Evolutionary conservation across 805 yeast genomes (phyloP).

Genomic region (Candida hungchunana): DNA sequence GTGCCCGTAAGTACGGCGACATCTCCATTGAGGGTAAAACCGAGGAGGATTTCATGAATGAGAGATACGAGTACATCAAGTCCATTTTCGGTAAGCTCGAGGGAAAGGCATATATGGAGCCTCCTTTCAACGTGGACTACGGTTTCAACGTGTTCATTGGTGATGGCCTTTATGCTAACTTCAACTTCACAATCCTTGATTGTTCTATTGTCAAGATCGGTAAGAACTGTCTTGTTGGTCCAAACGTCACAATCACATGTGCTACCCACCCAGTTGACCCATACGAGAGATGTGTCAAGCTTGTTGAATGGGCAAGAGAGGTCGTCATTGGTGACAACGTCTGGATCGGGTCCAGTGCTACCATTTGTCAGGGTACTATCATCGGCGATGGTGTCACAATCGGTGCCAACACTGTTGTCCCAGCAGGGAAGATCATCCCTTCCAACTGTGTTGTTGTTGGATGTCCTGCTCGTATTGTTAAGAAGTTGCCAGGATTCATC

Average conservation of each 20-base stretch:
- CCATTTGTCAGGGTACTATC: slow-evolving; percentile 60
- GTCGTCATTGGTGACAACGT: slow-evolving; percentile 59
- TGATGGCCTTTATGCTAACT: slow-evolving; percentile 55
- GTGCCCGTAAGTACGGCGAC: slow-evolving; percentile 26
- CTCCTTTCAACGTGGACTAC: slow-evolving; percentile 62
- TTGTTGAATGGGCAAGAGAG: slow-evolving; percentile 50
- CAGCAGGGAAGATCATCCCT: slow-evolving; percentile 44
- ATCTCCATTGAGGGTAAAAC: slow-evolving; percentile 25
- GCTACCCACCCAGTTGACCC: slow-evolving; percentile 65
- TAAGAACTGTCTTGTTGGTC: slow-evolving; percentile 55
- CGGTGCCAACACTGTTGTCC: slow-evolving; percentile 68
- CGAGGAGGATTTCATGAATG: slow-evolving; percentile 30
- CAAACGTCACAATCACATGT: slow-evolving; percentile 53
- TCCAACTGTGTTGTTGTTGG: slow-evolving; percentile 57
- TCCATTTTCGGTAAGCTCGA: slow-evolving; percentile 44
- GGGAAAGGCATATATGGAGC: slow-evolving; percentile 40
- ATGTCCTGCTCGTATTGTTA: slow-evolving; percentile 50
- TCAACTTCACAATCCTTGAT: slow-evolving; percentile 51
- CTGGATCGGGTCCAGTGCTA: slow-evolving; percentile 60
- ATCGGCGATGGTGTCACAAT: slow-evolving; percentile 59
- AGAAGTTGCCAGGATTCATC: slow-evolving; percentile 22
- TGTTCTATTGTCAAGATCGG: slow-evolving; percentile 60
- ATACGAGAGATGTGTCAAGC: slow-evolving; percentile 30
- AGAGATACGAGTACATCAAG: slow-evolving; percentile 32
- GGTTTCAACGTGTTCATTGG: slow-evolving; percentile 61